phyloP scores from a whole-genome alignment of 768 basidiomycete genomes.

The Rhizopogon sp. region DNA sequence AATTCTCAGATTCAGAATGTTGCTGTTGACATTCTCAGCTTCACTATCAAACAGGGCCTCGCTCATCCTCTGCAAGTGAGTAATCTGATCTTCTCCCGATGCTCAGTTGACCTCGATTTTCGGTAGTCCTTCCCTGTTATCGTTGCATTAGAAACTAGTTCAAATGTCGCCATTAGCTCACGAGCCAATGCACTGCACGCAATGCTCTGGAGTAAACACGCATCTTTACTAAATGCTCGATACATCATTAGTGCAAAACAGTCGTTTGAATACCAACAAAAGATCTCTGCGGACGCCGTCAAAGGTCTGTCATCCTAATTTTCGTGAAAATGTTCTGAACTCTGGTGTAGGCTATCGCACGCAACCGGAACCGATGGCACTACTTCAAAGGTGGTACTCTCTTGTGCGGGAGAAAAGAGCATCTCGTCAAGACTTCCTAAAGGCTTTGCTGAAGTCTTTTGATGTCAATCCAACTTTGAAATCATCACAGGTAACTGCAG shows the following conservation, averaged over 20 bases:
- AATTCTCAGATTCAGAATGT: conserved; percentile 68
- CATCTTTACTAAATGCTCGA: conserved; percentile 82
- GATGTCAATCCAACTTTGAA: conserved; percentile 58
- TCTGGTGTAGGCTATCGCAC: conserved; percentile 54
- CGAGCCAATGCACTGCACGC: conserved; percentile 80
- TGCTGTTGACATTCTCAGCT: conserved; percentile 87
- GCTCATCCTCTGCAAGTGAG: conserved; percentile 89
- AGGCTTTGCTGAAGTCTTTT: conserved; percentile 76
- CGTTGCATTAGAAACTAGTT: conserved; percentile 88
- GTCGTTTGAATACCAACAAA: conserved; percentile 81
- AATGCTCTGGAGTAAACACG: conserved; percentile 83
- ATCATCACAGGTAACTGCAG: conserved; percentile 48
- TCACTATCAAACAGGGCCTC: conserved; percentile 92
- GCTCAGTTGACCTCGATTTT: background rate
- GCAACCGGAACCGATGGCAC: conserved; percentile 60
- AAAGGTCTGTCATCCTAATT: conserved; percentile 38
- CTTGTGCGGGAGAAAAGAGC: conserved; percentile 89
- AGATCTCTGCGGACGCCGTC: conserved; percentile 39
- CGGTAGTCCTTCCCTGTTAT: conserved; percentile 84
- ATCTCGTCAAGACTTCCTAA: conserved; percentile 82
- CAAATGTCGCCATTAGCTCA: conserved; percentile 50
- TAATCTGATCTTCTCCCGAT: background rate
- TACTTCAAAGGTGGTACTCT: conserved; percentile 87
- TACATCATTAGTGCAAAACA: conserved; percentile 76
- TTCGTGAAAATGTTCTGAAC: background rate